Base-by-base conservation (phyloP, 23 red algal genomes). In the Gracilariopsis chorda region DNA sequence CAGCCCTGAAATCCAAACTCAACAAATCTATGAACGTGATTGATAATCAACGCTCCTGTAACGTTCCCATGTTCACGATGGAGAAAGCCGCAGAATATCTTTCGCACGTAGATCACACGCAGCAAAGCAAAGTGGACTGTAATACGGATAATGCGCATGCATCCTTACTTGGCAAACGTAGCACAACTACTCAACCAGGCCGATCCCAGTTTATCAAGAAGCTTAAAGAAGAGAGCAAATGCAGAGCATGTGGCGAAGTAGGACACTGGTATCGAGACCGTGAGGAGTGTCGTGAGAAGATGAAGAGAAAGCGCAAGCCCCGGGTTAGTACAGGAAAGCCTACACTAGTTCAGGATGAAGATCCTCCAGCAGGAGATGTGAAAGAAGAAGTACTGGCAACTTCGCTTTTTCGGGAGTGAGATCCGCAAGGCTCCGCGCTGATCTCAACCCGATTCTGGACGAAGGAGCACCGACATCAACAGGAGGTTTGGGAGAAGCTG, bases 381-480 rank as follows among this genome's bases (percentile, higher is more conserved):
- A n/a, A n/a, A n/a, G n/a, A n/a, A n/a, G n/a, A n/a, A n/a, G n/a
- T n/a, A n/a, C n/a, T n/a, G n/a, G n/a, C n/a, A n/a, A n/a, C n/a
- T n/a, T n/a, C n/a, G 16, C 41, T n/a, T 9, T 36, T 46, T 7
- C 20, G 41, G 23, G 37, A 73, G 5, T 46, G 67, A 73, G 67
- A 32, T 43, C 35, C 7, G 6, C 8, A 4, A 73, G 4, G 51
- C 36, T 39, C 81, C 48, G 32, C 33, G 0, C 44, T 48, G 81
- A 86, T 64, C 44, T 59, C 34, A 69, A 68, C 34, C 81, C 3
- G 12, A 71, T 86, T 42, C 9, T 86, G 12, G 81, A 86, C 34
- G 36, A 68, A 71, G 81, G 55, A 84, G 58, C 80, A 65, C 80
- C 80, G 10, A 84, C 61, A 20, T 84, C 80, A 14, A 84, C 80